Evolutionary conservation across 352 stramenopile species (phyloP).

Genomic region (Globisporangium parvum): DNA sequence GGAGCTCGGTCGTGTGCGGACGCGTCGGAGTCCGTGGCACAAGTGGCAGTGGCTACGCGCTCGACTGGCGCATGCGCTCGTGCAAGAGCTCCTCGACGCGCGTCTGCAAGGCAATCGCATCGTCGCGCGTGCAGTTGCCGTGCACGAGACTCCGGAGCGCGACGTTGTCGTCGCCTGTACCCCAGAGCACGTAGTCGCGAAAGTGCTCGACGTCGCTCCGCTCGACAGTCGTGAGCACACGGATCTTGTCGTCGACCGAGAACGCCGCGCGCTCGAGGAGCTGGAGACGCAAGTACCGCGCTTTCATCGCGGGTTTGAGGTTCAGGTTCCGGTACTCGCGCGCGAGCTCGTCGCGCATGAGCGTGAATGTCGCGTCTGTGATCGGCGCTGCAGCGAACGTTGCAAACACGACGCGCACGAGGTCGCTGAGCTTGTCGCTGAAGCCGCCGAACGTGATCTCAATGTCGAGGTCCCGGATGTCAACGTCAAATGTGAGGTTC

Average conservation of each 20-base stretch:
- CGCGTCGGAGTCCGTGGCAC: conserved; percentile 21
- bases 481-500: conserved; percentile 46
- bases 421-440: conserved; percentile 53
- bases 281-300: conserved; percentile 60
- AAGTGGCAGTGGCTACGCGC: conserved; percentile 11
- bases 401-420: conserved; percentile 41
- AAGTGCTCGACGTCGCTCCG: conserved; percentile 28
- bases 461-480: conserved; percentile 58
- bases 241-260: conserved; percentile 50
- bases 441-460: conserved; percentile 66
- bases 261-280: conserved; percentile 59
- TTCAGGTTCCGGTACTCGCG: conserved; percentile 67
- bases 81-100: conserved; percentile 25
- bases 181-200: conserved; percentile 18
- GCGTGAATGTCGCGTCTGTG: conserved; percentile 27
- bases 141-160: conserved; percentile 44
- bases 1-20: conserved; percentile 44
- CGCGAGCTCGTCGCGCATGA: conserved; percentile 50
- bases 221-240: conserved; percentile 25
- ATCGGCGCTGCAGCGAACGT: conserved; percentile 33
- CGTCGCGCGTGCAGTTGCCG: conserved; percentile 44
- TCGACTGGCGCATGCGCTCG: conserved; percentile 7
- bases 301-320: conserved; percentile 58
- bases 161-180: neutral
- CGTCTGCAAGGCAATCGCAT: conserved; percentile 30